Evolutionary conservation across 2,329 filamentous ascomycete genomes (phyloP).

Genomic region (Leptographium lundbergii): DNA sequence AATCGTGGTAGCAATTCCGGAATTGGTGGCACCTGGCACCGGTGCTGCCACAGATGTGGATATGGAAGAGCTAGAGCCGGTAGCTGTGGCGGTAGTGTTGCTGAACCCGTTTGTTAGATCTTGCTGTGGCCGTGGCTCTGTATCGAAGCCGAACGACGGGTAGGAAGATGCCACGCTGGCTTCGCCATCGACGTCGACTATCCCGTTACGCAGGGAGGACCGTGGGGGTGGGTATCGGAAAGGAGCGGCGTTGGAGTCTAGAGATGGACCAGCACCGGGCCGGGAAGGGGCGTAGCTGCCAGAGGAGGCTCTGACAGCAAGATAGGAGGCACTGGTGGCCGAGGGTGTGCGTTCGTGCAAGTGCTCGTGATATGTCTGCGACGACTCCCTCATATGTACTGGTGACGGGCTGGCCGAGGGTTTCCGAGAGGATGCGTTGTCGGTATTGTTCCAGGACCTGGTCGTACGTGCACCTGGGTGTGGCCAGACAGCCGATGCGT

Average conservation of each 20-base stretch:
- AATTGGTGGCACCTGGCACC: neutral
- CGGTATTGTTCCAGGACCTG: conserved; percentile 46
- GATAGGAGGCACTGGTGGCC: conserved; percentile 26
- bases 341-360: conserved; percentile 31
- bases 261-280: conserved; percentile 22
- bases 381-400: conserved; percentile 36
- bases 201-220: conserved; percentile 4
- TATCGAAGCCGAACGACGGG: conserved; percentile 1
- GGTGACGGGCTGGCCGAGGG: conserved; percentile 46
- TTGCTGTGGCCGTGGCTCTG: neutral
- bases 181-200: neutral
- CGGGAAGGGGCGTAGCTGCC: conserved; percentile 17
- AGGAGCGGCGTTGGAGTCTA: conserved; percentile 31
- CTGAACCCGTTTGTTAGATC: conserved; percentile 1
- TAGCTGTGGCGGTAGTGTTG: neutral
- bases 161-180: neutral
- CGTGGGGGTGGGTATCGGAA: conserved; percentile 23
- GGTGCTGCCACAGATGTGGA: neutral
- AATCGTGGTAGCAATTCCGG: neutral
- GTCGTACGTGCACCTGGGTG: conserved; percentile 20
- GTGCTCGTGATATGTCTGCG: conserved; percentile 25
- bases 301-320: conserved; percentile 27
- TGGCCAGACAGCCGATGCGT: conserved; percentile 4
- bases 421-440: conserved; percentile 29
- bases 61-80: conserved; percentile 1